Base-by-base conservation (phyloP, 2,329 filamentous ascomycete species). In the Clonostachys rosea region DNA sequence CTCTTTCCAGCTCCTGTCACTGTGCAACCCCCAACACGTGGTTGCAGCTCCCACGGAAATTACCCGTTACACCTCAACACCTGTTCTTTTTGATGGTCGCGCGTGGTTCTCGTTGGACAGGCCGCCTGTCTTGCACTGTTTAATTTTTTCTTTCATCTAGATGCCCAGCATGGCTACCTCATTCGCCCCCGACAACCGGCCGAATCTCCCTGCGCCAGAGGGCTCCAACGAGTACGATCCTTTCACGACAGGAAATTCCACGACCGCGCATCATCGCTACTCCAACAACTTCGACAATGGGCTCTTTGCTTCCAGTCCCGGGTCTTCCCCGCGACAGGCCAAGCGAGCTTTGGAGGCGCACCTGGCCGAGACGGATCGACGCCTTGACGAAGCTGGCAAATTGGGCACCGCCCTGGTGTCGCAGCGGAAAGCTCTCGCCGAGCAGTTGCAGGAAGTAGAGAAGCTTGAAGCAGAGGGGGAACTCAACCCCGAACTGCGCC, bases 261-360 rank as follows among this genome's bases (percentile, higher is more conserved):
- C 45, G 17, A 59, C 71, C 24, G 64, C 64, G 34, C 74, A 76
- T 51, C 81, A 91, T 54, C 85, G 91, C 54, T 94, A 89, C 66
- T 91, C 89, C 47, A 34, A 40, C 14, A 80, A 83, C 53, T 95
- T 95, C 63, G 90, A 96, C 65, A 81, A 82, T 43, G 84, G 92
- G 45, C 71, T 89, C 30, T 91, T 95, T 64, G 85, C 85, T 36
- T 74, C 92, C 18, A 87, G 88, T 54, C 81, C 89, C n/a, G 74
- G 70, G 47, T 71, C 88, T 30, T 96, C 92, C 1, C 90, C 92
- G 10, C 82, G 84, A 47, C 91, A 96, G 62, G 89, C 91, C 39
- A 95, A 89, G 68, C 86, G 88, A 54, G 91, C 91, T 41, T 76
- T 99, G 41, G 87, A 96, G 66, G 90, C 91, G 45, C 94, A 97